Evolutionary conservation across 2,329 filamentous ascomycete genomes (phyloP).

Genomic region (Lachnellula subtilissima): DNA sequence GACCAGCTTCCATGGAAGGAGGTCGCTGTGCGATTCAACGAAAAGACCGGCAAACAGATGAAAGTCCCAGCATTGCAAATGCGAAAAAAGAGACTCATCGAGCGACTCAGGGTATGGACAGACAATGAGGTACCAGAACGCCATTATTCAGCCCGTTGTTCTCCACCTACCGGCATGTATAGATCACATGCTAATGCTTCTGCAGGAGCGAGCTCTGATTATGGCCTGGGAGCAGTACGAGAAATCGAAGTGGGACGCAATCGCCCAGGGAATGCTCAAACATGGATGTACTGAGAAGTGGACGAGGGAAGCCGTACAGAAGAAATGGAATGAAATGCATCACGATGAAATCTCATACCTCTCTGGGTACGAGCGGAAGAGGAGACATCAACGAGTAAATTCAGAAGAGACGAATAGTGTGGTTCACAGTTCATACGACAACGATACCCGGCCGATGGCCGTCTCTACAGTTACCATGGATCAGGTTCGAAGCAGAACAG

Average conservation of each 20-base stretch:
- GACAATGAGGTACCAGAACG: conserved; percentile 15
- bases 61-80: conserved; percentile 34
- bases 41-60: conserved; percentile 27
- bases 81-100: conserved; percentile 34
- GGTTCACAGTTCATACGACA: neutral
- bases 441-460: neutral
- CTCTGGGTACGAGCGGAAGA: conserved; percentile 3
- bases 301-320: conserved; percentile 31
- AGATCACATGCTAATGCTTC: conserved; percentile 7
- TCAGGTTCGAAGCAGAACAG: conserved; percentile 14
- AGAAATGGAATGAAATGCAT: conserved; percentile 32
- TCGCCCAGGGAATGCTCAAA: conserved; percentile 31
- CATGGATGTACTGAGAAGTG: conserved; percentile 32
- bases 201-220: conserved; percentile 29
- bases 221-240: conserved; percentile 30
- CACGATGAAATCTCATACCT: conserved; percentile 1
- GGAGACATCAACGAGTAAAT: conserved; percentile 3
- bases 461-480: conserved; percentile 13
- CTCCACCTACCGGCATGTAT: conserved; percentile 5
- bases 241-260: conserved; percentile 30
- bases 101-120: conserved; percentile 28
- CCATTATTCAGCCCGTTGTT: conserved; percentile 11
- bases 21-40: conserved; percentile 29
- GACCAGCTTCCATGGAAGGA: conserved; percentile 33
- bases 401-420: conserved; percentile 8